Evolutionary conservation across 1,139 yeast species (phyloP), one percentile per base, ranked within the genome.

Genomic region (Diutina siamensis): DNA sequence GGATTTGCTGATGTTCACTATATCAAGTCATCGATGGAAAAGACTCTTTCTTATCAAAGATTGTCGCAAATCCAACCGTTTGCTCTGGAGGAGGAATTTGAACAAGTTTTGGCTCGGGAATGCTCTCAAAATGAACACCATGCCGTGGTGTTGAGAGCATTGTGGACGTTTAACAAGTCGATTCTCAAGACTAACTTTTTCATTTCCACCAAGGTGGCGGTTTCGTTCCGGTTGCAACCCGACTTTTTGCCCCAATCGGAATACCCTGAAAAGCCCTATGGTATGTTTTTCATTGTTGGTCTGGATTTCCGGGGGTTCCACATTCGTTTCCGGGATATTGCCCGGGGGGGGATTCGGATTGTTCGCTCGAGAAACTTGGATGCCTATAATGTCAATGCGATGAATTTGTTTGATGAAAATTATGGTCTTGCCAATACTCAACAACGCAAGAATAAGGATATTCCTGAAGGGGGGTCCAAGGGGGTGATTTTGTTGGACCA

Each of bases 401-500:
- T 95, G 56, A 85, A 86, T 55, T 76, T 92, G 63, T 88, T 92
- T 65, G 98, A 92, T 64, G 98, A 92, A 64, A 92, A 92, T 66
- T 92, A 92, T 66, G 89, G 89, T 62, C 76, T 92, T 64, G 98
- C 98, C 40, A 80, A 83, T 51, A 92, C 98, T 41, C 98, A 92
- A 68, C 98, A 92, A 68, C 78, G 92, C 55, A 92, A 92, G 68
- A 92, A 92, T 68, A 92, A 92, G 71, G 98, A 92, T 69, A 92
- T 92, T 49, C 98, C 98, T 41, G 98, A 92, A 72, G 98, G 98
- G 62, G 98, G 98, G 42, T 87, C 97, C 44, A 92, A 92, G 65
- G 98, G 98, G 67, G 98, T 92, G 46, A 85, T 92, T 49, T 73
- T 92, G 57, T 74, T 92, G 54, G 89, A 89, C 60, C 78, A 80